Conservation (phyloP, 345 rosid species). For the Pistacia vera region DNA sequence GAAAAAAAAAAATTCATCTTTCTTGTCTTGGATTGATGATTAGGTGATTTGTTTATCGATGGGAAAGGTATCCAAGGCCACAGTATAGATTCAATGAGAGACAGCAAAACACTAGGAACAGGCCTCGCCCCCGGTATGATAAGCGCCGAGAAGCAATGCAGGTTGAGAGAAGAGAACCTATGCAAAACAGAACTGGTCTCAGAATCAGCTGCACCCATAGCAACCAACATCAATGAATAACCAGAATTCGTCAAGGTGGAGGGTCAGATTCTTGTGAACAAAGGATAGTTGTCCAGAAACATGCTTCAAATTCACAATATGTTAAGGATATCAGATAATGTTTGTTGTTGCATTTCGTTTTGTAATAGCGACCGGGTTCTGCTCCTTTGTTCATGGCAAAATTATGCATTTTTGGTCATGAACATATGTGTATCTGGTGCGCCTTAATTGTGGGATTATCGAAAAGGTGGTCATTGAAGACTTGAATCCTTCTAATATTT, state of each 20-base stretch:
- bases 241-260: constrained; percentile 22
- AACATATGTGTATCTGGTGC: not conserved
- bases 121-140: constrained; percentile 71
- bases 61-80: constrained; percentile 94
- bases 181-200: constrained; percentile 37
- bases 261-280: constrained; percentile 1
- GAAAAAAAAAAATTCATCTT: not conserved
- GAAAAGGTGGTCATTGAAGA: not conserved
- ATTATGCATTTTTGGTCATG: not conserved
- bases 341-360: not conserved
- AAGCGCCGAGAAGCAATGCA: constrained; percentile 77
- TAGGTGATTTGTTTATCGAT: constrained; percentile 81
- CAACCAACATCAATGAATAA: constrained; percentile 28
- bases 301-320: not conserved
- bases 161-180: constrained; percentile 64
- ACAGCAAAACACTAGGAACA: constrained; percentile 52
- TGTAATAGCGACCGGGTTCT: not conserved
- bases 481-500: not conserved
- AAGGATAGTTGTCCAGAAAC: constrained; percentile 1
- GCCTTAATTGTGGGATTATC: too few species aligned
- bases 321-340: not conserved
- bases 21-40: constrained; percentile 5
- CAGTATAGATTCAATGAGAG: constrained; percentile 65
- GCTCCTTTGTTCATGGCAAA: not conserved
- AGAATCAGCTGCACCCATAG: constrained; percentile 23